These are phyloP conservation scores for Ilyonectria destructans DNA, from an alignment of 2,329 filamentous ascomycete species.

Conservation along the genomic window DNA sequence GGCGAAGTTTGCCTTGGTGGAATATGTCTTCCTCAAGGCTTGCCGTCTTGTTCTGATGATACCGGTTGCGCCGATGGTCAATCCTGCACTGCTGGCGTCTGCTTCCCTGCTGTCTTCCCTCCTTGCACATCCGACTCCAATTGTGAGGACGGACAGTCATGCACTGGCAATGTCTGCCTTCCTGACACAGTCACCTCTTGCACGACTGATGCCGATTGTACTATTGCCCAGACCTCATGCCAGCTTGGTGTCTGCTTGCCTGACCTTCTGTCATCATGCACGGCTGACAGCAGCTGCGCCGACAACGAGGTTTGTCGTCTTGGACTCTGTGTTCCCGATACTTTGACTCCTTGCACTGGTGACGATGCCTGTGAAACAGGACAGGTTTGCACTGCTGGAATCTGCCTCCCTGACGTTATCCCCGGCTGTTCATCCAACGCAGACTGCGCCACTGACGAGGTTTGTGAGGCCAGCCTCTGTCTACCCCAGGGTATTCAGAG, in stretches of 20 bases:
- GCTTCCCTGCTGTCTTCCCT: background rate
- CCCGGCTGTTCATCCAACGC: slow-evolving; percentile 1
- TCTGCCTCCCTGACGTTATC: slow-evolving; percentile 9
- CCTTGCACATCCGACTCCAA: slow-evolving; percentile 14
- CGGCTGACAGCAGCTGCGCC: background rate
- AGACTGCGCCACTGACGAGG: slow-evolving; percentile 1
- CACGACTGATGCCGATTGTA: background rate
- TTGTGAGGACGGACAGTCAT: slow-evolving; percentile 1
- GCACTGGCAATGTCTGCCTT: slow-evolving; percentile 13
- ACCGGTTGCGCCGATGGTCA: slow-evolving; percentile 5
- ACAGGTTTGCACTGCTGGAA: slow-evolving; percentile 14
- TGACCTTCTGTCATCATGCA: background rate
- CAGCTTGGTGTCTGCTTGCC: background rate
- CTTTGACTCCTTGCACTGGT: background rate
- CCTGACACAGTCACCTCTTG: slow-evolving; percentile 10
- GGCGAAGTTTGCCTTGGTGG: slow-evolving; percentile 11
- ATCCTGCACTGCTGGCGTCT: slow-evolving; percentile 1
- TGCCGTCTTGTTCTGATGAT: slow-evolving; percentile 4
- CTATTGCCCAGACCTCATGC: background rate
- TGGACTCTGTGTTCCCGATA: slow-evolving; percentile 11
- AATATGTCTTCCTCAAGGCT: slow-evolving; percentile 14
- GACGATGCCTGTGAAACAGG: background rate
- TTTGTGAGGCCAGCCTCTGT: slow-evolving; percentile 10
- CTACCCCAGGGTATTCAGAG: background rate
- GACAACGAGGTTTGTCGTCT: background rate